phyloP scores from a whole-genome alignment of 73 alveolate genomes.

The Paramecium tetraurelia region DNA sequence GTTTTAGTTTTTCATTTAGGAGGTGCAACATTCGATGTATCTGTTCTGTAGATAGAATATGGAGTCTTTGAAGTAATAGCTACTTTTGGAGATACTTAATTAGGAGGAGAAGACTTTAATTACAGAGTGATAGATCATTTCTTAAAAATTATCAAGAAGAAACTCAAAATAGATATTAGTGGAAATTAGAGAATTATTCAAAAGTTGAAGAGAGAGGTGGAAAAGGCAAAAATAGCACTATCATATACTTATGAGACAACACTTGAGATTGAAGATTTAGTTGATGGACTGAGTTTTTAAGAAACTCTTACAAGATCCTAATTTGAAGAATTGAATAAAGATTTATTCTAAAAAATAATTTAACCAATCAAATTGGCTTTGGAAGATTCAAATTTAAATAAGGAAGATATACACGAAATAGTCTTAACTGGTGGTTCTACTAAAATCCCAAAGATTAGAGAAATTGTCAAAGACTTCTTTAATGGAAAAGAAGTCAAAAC shows the following conservation, averaged over 20 bases:
- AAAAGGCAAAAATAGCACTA: conserved; percentile 91
- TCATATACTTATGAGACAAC: conserved; percentile 85
- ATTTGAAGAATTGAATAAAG: conserved; percentile 73
- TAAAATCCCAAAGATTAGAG: conserved; percentile 67
- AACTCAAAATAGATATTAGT: conserved; percentile 76
- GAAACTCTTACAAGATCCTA: conserved; percentile 65
- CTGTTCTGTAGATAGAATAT: conserved; percentile 83
- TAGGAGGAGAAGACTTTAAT: conserved; percentile 97
- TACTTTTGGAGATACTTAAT: conserved; percentile 90
- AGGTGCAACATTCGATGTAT: conserved; percentile 93
- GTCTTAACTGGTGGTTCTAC: conserved; percentile 85
- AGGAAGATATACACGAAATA: conserved; percentile 63
- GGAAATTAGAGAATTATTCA: conserved; percentile 86
- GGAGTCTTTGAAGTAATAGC: conserved; percentile 90
- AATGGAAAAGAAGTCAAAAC: conserved; percentile 56
- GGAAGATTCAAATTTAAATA: conserved; percentile 64
- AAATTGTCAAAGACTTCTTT: conserved; percentile 42
- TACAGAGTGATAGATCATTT: conserved; percentile 76
- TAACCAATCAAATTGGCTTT: conserved; percentile 76
- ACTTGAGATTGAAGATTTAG: conserved; percentile 83
- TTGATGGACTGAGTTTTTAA: conserved; percentile 77
- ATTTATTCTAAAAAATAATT: conserved; percentile 73
- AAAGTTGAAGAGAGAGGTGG: conserved; percentile 92
- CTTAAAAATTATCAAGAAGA: conserved; percentile 71
- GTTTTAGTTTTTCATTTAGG: conserved; percentile 86